Evolutionary conservation across 768 basidiomycete species (phyloP), one percentile per base, ranked within the genome.

Genomic region (Macrocybe gigantea): DNA sequence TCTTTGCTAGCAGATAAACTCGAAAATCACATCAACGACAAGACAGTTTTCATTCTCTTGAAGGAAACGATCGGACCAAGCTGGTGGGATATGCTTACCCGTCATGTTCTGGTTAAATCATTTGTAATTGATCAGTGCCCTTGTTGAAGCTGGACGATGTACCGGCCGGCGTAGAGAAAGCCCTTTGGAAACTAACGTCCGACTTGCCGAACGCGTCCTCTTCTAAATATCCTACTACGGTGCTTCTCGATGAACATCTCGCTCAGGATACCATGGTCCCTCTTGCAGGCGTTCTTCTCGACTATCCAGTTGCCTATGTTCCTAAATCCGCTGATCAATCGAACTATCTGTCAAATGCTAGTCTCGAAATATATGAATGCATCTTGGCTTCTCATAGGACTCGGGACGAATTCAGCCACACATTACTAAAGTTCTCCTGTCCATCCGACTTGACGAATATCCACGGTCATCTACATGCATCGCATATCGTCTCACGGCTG

Each of bases 271-370:
- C 47, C 7, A 60, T 67, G 1, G 63, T 85, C 37, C 75, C 83
- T 10, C 65, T 85, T 5, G 79, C 83, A 4, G 83, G 72, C 1
- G 50, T 81, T 6, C 59, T 85, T 22, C 72, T 85, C 33, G 82
- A 82, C 49, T 85, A 85, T 54, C 77, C 78, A 7, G 72, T 83
- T 7, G 70, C 73, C 15, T 82, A 82, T 43, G 57, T 73, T 31
- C 72, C 71, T 31, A 49, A 44, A 10, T 49, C 55, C 0, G 41
- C 58, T 5, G 52, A 53, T 0, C 61, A 66, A 45, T 58, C 55
- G 6, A 58, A 59, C 3, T 79, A 75, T 55, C 69, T 85, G n/a
- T 62, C 63, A 40, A 58, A 72, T 13, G 66, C 71, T 2, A 55
- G 69, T 5, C 63, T 86, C 41, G 71, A 81, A 49, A 62, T 83